phyloP scores from a whole-genome alignment of 306 rosid genomes.

The apple (Malus domestica) region ASM211411v1 NC_041799.1:17660501-17661000 shows the following conservation, averaged over 20 bases:
- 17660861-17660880: not conserved
- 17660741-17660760: no score
- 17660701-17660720: not conserved
- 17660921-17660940: no score
- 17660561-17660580: not conserved
- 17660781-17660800: not conserved
- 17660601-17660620: no score
- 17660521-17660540: slow-evolving; percentile 34
- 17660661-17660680: no score
- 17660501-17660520: slow-evolving; percentile 34
- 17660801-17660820: not conserved
- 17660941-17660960: not conserved
- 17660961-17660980: not conserved
- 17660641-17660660: no score
- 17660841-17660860: not conserved
- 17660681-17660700: not conserved
- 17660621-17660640: no score
- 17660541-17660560: slow-evolving; percentile 24
- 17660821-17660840: not conserved
- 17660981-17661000: not conserved
- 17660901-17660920: not conserved
- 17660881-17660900: not conserved
- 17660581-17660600: no score
- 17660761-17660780: not conserved
- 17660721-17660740: no score